Percentiles rank a stretch among this genome's conserved stretches.
phyloP scores from a whole-genome alignment of 208 protist species.

The Crithidia fasciculata region DNA sequence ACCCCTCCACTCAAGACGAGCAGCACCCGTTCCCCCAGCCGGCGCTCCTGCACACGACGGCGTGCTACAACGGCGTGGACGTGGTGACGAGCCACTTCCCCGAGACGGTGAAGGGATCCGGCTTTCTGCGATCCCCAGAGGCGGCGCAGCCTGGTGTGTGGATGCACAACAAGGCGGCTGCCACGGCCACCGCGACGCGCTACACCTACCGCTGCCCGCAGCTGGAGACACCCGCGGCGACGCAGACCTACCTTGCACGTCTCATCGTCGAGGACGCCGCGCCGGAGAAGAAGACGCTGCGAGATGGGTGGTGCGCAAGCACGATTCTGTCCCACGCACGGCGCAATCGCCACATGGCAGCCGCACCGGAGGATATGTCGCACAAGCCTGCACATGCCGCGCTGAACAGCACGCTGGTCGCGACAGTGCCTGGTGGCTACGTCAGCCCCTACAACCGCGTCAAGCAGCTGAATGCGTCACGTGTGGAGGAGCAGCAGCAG shows the following conservation, averaged over 20 bases:
- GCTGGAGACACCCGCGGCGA: conserved; percentile 29
- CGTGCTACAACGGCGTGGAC: conserved; percentile 70
- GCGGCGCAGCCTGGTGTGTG: conserved; percentile 35
- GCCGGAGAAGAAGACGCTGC: conserved; percentile 36
- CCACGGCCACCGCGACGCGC: conserved; percentile 25
- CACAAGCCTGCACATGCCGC: conserved; percentile 33
- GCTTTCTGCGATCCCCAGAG: conserved; percentile 34
- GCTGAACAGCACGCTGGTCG: conserved; percentile 38
- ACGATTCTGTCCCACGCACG: conserved; percentile 27
- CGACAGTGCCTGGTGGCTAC: conserved; percentile 46
- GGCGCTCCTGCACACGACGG: conserved; percentile 53
- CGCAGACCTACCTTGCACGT: conserved; percentile 55
- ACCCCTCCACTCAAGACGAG: conserved; percentile 68
- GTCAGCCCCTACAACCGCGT: conserved; percentile 44
- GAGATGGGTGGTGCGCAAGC: conserved; percentile 54
- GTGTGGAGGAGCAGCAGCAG: conserved; percentile 26
- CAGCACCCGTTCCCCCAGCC: conserved; percentile 79
- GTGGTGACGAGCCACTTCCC: conserved; percentile 63
- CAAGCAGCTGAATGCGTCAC: conserved; percentile 34
- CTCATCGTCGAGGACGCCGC: conserved; percentile 49
- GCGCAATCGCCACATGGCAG: conserved; percentile 28
- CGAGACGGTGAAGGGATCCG: conserved; percentile 47
- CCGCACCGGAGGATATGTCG: conserved; percentile 15
- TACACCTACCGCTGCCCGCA: conserved; percentile 45
- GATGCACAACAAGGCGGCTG: conserved; percentile 25